Conservation (phyloP, 2,329 filamentous ascomycete species). For the Fusarium graminum region DNA sequence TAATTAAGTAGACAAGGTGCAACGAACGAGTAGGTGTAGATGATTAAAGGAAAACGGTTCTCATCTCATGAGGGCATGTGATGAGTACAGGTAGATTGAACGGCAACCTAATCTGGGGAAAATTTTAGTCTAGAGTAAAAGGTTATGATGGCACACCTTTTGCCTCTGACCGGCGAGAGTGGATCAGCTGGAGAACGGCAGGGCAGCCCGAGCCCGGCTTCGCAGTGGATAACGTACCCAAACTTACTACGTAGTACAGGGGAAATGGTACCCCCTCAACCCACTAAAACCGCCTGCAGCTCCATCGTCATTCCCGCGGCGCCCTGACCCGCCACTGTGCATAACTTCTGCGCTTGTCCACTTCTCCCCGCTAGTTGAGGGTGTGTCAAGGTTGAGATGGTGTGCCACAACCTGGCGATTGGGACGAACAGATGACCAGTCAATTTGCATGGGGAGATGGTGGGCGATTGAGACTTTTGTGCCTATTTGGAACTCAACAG, state of each 20-base stretch:
- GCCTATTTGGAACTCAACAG: conserved; percentile 19
- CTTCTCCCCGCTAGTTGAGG: conserved; percentile 20
- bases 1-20: conserved; percentile 22
- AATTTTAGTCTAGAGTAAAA: conserved; percentile 24
- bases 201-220: background rate
- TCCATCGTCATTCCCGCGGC: conserved; percentile 33
- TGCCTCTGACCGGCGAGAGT: conserved; percentile 28
- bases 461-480: conserved; percentile 43
- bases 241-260: conserved; percentile 39
- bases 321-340: conserved; percentile 42
- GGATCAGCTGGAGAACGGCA: conserved; percentile 32
- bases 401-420: conserved; percentile 31
- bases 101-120: conserved; percentile 48
- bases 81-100: conserved; percentile 40
- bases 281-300: conserved; percentile 32
- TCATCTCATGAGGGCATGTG: conserved; percentile 50
- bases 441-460: conserved; percentile 32
- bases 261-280: conserved; percentile 40
- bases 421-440: conserved; percentile 42
- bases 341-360: conserved; percentile 27
- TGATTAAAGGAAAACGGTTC: conserved; percentile 1
- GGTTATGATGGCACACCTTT: conserved; percentile 40
- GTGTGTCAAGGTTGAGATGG: conserved; percentile 30
- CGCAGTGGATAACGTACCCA: background rate
- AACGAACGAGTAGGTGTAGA: conserved; percentile 10